Base-by-base conservation (phyloP, 2,329 filamentous ascomycete species). In the Botrytis cinerea region DNA sequence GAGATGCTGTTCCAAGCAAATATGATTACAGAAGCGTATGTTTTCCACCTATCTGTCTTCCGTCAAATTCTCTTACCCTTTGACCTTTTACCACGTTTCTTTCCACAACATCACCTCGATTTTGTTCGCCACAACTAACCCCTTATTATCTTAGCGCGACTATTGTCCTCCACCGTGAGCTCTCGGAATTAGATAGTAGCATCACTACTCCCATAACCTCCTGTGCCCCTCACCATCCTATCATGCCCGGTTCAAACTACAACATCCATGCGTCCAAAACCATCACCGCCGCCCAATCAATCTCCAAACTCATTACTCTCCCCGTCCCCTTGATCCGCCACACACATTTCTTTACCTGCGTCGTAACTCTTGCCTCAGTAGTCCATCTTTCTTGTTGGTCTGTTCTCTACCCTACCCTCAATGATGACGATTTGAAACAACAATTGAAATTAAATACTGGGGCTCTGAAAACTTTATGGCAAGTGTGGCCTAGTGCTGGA, bases 1-100 rank as follows among this genome's bases (percentile, higher is more conserved):
- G 93, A 97, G 82, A 92, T 97, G 87, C 90, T 97, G 82, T 97
- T 97, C 83, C 93, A 97, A 81, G 94, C 93, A 0, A 91, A 93
- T 75, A 95, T 97, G 89, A 93, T 97, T 78, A 86, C 87, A 70
- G 84, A 88, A 71, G 82, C 82, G 78, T 80, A 78, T 77, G 79
- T 67, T 28, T 43, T 38, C 43, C 25, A 16, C 8, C 54, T n/a
- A 22, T 59, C 22, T n/a, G 46, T 46, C 9, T 54, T 35, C 38
- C 18, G 16, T 25, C 35, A 25, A 22, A 12, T 9, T 5, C 25
- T 43, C 20, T 59, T 25, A 20, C 10, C 16, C 40, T 9, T n/a
- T 12, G 25, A 63, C 18, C 43, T 14, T 25, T 32, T 43, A 18
- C 14, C 57, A 25, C 16, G 3, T 38, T 48, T 22, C 28, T 28